Evolutionary conservation across 805 yeast genomes (phyloP).

Genomic region (Candida hungchunana): DNA sequence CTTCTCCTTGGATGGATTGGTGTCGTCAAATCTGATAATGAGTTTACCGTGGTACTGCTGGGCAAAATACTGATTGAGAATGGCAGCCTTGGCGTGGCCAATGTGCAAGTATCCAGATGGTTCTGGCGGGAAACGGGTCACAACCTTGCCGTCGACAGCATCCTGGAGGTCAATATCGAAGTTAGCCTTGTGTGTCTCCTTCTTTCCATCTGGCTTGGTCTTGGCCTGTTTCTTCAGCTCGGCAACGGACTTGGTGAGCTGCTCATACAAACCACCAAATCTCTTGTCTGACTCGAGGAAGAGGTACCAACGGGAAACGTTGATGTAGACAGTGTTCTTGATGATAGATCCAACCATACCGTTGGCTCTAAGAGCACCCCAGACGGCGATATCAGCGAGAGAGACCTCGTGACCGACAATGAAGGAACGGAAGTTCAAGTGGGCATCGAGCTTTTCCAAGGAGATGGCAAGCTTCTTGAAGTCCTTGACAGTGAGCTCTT

Average conservation of each 20-base stretch:
- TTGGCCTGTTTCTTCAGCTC: constrained; percentile 72
- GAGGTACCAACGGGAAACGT: constrained; percentile 91
- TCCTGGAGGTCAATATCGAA: constrained; percentile 89
- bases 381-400: constrained; percentile 78
- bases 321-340: constrained; percentile 78
- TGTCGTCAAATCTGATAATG: constrained; percentile 95
- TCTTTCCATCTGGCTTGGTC: constrained; percentile 40
- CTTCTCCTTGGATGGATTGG: constrained; percentile 96
- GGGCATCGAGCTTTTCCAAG: constrained; percentile 76
- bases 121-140: constrained; percentile 99
- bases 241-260: constrained; percentile 60
- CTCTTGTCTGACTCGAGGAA: constrained; percentile 61
- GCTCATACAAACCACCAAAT: constrained; percentile 68
- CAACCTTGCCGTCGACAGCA: constrained; percentile 92
- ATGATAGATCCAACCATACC: constrained; percentile 88
- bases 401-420: constrained; percentile 63
- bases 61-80: constrained; percentile 95
- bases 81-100: constrained; percentile 99
- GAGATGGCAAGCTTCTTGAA: constrained; percentile 78
- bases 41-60: constrained; percentile 93
- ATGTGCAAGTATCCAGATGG: constrained; percentile 99
- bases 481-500: constrained; percentile 72
- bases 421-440: constrained; percentile 81
- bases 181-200: constrained; percentile 89
- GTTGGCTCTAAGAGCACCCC: constrained; percentile 94